Percentiles rank a stretch among this genome's conserved stretches.
These are phyloP conservation scores for Ceratocystiopsis brevicomis DNA, from an alignment of 2,329 filamentous ascomycete species.

Conservation along the genomic window DNA sequence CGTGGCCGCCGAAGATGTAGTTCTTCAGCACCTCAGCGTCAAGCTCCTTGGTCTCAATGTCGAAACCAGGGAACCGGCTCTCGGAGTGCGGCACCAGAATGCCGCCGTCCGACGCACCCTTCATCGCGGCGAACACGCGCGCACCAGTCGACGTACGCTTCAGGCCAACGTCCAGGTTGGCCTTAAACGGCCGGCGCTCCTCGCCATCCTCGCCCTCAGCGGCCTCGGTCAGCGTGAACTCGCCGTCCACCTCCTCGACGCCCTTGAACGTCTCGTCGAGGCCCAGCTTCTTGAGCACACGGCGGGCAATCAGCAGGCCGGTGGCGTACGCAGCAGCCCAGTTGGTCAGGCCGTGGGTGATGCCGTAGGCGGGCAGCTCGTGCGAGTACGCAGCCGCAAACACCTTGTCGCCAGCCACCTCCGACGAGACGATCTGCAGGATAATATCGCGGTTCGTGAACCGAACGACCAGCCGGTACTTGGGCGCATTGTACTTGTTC, in stretches of 20 bases:
- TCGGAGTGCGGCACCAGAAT: slow-evolving; percentile 95
- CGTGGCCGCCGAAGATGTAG: slow-evolving; percentile 98
- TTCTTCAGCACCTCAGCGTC: slow-evolving; percentile 92
- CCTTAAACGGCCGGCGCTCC: slow-evolving; percentile 92
- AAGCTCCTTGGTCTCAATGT: slow-evolving; percentile 94
- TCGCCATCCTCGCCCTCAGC: slow-evolving; percentile 76
- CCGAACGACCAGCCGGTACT: slow-evolving; percentile 98
- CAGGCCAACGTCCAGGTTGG: slow-evolving; percentile 94
- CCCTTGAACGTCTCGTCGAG: slow-evolving; percentile 83
- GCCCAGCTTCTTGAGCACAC: slow-evolving; percentile 90
- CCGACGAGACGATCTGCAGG: slow-evolving; percentile 88
- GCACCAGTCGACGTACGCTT: slow-evolving; percentile 93
- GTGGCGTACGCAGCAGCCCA: slow-evolving; percentile 96
- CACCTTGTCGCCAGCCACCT: slow-evolving; percentile 96
- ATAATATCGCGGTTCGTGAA: slow-evolving; percentile 99
- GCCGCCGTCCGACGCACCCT: slow-evolving; percentile 97
- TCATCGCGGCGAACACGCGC: slow-evolving; percentile 98
- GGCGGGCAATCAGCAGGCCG: slow-evolving; percentile 91
- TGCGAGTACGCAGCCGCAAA: slow-evolving; percentile 83
- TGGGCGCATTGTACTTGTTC: slow-evolving; percentile 99
- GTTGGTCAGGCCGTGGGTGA: slow-evolving; percentile 98
- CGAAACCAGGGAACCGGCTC: slow-evolving; percentile 98
- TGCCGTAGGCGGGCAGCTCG: slow-evolving; percentile 94
- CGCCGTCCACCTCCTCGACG: slow-evolving; percentile 92
- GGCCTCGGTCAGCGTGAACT: slow-evolving; percentile 90